These are phyloP conservation scores for Cryphonectria nitschkei DNA, from an alignment of 2,329 filamentous ascomycete species.

Conservation along the genomic window DNA sequence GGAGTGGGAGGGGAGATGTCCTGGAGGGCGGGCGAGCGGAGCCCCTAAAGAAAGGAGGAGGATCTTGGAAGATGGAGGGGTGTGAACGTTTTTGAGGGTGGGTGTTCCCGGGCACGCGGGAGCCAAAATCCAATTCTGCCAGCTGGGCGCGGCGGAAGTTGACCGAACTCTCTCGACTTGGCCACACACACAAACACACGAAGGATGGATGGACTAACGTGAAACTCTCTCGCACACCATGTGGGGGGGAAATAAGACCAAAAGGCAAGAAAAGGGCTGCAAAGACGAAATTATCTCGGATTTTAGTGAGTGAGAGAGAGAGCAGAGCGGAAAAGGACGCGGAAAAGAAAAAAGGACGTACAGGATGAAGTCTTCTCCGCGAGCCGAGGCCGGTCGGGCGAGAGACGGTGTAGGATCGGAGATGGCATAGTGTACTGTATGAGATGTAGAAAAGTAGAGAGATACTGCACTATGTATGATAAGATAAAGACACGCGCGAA, in stretches of 20 bases:
- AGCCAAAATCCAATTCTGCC: neutral
- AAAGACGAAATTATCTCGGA: neutral
- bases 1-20: neutral
- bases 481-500: neutral
- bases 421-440: neutral
- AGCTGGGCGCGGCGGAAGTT: constrained; percentile 1
- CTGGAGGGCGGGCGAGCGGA: constrained; percentile 10
- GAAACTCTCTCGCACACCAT: neutral
- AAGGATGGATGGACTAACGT: neutral
- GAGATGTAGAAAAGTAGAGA: neutral
- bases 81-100: neutral
- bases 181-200: neutral
- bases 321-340: neutral
- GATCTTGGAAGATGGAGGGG: neutral
- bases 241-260: neutral
- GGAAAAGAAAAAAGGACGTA: neutral
- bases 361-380: neutral
- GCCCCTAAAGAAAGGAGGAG: neutral
- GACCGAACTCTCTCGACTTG: neutral
- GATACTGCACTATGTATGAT: neutral
- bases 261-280: neutral
- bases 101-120: neutral
- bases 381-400: neutral
- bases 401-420: constrained; percentile 2
- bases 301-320: neutral